Evolutionary conservation across 202 grass and related monocot species (phyloP), one percentile per base, ranked within the genome.

Genomic region (Setaria viridis): DNA sequence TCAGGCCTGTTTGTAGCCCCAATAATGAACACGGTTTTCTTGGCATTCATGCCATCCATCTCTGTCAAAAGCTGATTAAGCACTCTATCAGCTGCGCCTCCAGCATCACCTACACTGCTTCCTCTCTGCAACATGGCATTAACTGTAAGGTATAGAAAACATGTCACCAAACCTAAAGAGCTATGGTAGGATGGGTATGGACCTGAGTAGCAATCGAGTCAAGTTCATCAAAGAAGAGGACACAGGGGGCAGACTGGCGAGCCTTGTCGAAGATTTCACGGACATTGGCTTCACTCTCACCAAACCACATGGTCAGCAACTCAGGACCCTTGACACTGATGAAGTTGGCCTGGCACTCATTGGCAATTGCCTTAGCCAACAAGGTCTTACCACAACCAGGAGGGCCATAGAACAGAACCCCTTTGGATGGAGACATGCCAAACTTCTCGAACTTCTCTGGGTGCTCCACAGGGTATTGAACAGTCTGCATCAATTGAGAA

Each of bases 161-260:
- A 74, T 75, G 53, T 10, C 68, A 81, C 39, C 59, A 70, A 65
- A 66, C 6, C 79, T 39, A 42, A 49, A 15, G 13, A 86, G 25
- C 6, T 20, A 17, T n/a, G 3, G 1, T 35, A 25, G 39, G 34
- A 21, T 17, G 29, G 33, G 54, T 13, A 35, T 29, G 51, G 45
- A 98, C 95, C 95, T 98, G 95, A 39, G 95, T 98, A 57, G 95
- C 95, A 90, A 98, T 98, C 0, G 95, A 98, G 71, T 98, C 95
- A 6, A 98, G 95, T 71, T 98, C 95, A 49, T 98, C 95, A 46
- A 98, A 98, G 77, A 98, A 98, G 64, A 98, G 93, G 53, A 98
- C 95, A 55, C 93, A 98, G 11, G 95, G 93, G 30, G 95, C 95
- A 59, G 93, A 94, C 67, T 87, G 84, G 12, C 94, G 92, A 50